These are phyloP conservation scores for Sanguinoderma infundibulare DNA, from an alignment of 1,284 basidiomycete species.

Conservation along the genomic window DNA sequence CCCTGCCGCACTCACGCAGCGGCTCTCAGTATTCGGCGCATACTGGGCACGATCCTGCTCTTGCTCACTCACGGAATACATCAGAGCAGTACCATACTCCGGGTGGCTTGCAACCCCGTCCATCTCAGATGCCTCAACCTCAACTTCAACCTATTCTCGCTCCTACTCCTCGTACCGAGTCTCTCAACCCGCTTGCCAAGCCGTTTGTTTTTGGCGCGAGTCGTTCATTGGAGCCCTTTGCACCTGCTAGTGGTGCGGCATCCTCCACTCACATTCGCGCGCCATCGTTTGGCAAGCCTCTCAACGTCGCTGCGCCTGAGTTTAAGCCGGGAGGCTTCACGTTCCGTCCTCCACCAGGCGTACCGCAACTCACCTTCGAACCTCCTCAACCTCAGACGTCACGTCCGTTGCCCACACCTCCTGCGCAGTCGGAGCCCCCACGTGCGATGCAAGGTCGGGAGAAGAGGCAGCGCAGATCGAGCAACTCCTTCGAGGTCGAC, in stretches of 20 bases:
- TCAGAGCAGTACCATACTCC: constrained; percentile 42
- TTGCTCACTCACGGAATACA: constrained; percentile 62
- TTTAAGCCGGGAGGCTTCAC: constrained; percentile 78
- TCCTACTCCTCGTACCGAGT: constrained; percentile 34
- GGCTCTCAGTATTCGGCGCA: constrained; percentile 56
- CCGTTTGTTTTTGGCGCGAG: constrained; percentile 74
- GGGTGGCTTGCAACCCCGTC: constrained; percentile 28
- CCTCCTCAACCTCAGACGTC: constrained; percentile 29
- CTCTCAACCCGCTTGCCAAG: constrained; percentile 78
- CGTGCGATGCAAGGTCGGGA: constrained; percentile 68
- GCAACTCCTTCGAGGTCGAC: constrained; percentile 12
- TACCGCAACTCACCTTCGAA: constrained; percentile 58
- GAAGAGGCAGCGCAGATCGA: constrained; percentile 67
- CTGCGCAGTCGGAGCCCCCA: constrained; percentile 32
- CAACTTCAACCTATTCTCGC: constrained; percentile 11
- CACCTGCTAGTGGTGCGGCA: constrained; percentile 10
- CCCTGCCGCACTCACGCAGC: constrained; percentile 66
- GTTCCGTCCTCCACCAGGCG: constrained; percentile 69
- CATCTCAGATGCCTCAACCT: constrained; percentile 18
- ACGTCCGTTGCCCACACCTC: constrained; percentile 40
- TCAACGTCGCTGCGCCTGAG: constrained; percentile 79
- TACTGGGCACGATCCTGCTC: constrained; percentile 62
- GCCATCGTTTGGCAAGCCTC: constrained; percentile 65
- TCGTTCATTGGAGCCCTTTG: constrained; percentile 31
- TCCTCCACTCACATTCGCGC: constrained; percentile 54